phyloP scores from a whole-genome alignment of 2,329 filamentous ascomycete genomes.

The Gremmenia infestans region DNA sequence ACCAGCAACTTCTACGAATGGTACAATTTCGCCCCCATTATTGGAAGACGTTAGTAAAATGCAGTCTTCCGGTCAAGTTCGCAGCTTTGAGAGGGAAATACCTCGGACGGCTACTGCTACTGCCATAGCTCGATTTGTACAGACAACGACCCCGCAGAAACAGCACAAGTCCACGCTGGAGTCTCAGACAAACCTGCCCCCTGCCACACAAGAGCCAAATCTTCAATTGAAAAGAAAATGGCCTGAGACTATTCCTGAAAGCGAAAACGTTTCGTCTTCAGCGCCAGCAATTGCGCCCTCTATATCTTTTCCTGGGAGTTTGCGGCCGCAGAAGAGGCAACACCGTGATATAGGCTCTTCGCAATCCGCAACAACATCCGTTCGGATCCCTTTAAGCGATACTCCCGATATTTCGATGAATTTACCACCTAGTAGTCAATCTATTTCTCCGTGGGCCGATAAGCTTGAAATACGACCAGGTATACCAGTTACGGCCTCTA shows the following conservation, averaged over 20 bases:
- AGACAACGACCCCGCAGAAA: not conserved
- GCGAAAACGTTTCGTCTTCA: constrained; percentile 1
- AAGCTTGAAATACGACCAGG: constrained; percentile 48
- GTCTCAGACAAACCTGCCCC: not conserved
- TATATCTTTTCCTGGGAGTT: not conserved
- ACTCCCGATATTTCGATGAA: not conserved
- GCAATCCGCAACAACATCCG: not conserved
- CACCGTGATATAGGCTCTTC: not conserved
- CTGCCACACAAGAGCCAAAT: constrained; percentile 8
- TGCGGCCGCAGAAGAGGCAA: not conserved
- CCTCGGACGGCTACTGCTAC: not conserved
- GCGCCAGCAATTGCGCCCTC: constrained; percentile 6
- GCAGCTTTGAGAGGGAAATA: not conserved
- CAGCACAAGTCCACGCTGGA: not conserved
- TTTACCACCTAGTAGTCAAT: not conserved
- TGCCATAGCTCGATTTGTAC: not conserved
- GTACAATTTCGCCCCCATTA: not conserved
- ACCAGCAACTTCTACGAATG: not conserved
- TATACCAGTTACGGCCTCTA: constrained; percentile 44
- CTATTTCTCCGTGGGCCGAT: constrained; percentile 7
- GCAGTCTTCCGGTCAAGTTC: not conserved
- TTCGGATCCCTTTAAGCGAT: not conserved
- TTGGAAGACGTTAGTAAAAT: not conserved
- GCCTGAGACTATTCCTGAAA: constrained; percentile 3
- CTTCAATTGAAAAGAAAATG: constrained; percentile 12